Conservation (phyloP, 768 basidiomycete genomes). For the Auriscalpium microsporum region DNA sequence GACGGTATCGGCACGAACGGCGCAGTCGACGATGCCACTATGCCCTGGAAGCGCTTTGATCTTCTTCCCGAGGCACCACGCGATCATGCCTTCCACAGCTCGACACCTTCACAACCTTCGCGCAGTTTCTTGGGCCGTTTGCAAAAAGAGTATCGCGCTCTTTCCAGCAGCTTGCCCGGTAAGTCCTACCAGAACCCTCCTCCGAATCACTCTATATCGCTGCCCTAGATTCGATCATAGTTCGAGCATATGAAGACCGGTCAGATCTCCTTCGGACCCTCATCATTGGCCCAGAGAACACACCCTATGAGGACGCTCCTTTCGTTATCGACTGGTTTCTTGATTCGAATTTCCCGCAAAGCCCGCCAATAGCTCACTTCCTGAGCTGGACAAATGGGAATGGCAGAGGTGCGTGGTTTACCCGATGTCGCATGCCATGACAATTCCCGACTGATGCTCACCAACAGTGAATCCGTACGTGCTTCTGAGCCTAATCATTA, state of each 20-base stretch:
- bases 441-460: not conserved
- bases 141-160: constrained; percentile 72
- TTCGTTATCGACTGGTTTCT: constrained; percentile 94
- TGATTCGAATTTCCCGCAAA: constrained; percentile 75
- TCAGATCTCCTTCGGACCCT: constrained; percentile 79
- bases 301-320: constrained; percentile 91
- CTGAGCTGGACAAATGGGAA: constrained; percentile 93
- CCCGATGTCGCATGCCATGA: not conserved
- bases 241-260: constrained; percentile 86
- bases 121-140: constrained; percentile 72
- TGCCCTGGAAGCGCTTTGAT: constrained; percentile 74
- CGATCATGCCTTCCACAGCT: constrained; percentile 76
- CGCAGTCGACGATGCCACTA: constrained; percentile 27
- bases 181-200: constrained; percentile 10
- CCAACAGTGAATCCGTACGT: not conserved
- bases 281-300: constrained; percentile 89
- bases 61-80: constrained; percentile 63
- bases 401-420: constrained; percentile 54
- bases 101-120: constrained; percentile 52
- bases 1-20: constrained; percentile 15
- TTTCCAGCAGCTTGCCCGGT: constrained; percentile 81
- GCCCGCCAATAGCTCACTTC: constrained; percentile 83
- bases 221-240: constrained; percentile 68
- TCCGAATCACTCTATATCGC: not conserved
- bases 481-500: not conserved